Evolutionary conservation across 371 early-diverging fungal genomes (phyloP), one percentile per base, ranked within the genome.

Genomic region (Nematocida sp.): DNA sequence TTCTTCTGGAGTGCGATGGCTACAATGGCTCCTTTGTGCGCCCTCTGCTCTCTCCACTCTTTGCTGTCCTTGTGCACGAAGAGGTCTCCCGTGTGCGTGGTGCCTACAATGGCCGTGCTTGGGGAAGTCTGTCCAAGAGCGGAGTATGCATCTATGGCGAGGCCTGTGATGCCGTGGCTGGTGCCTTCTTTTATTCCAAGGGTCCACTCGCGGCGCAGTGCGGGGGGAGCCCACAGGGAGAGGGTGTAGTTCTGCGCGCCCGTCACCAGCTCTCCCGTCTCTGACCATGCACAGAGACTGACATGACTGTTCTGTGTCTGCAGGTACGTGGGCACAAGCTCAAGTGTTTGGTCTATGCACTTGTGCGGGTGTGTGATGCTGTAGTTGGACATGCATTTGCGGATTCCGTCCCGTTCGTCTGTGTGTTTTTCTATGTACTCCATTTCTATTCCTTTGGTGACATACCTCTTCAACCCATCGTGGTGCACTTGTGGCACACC

Each of bases 401-500:
- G 13, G 7, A 70, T 57, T 15, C 58, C 40, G 0, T 25, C 46
- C 5, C 17, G 19, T 25, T 23, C 41, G 43, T 67, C 40, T 25
- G 60, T 67, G 48, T 70, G 74, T 50, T 60, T 70, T 13, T 57
- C 74, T 11, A 70, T 56, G 36, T 70, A 70, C 34, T 70, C 74
- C 74, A 70, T 70, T 57, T 70, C 74, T 51, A 70, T 32, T 62
- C 74, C 74, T 50, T 70, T 70, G 43, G 38, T 70, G 56, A 70
- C 36, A 45, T 70, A 70, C 4, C 43, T 13, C 51, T 70, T 70
- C 21, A 70, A 31, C 17, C 49, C 74, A 36, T 70, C 40, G n/a
- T 21, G 64, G 36, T 55, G 48, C 3, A 70, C 19, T 21, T 34
- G 48, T 23, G 74, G 74, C 15, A 48, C 41, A 25, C 40, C 21